A percentile compares a stretch with the other conserved stretches of the same genome.
These are phyloP conservation scores for Pyrenochaeta sp. DNA, from an alignment of 2,329 filamentous ascomycete species.

Conservation along the genomic window DNA sequence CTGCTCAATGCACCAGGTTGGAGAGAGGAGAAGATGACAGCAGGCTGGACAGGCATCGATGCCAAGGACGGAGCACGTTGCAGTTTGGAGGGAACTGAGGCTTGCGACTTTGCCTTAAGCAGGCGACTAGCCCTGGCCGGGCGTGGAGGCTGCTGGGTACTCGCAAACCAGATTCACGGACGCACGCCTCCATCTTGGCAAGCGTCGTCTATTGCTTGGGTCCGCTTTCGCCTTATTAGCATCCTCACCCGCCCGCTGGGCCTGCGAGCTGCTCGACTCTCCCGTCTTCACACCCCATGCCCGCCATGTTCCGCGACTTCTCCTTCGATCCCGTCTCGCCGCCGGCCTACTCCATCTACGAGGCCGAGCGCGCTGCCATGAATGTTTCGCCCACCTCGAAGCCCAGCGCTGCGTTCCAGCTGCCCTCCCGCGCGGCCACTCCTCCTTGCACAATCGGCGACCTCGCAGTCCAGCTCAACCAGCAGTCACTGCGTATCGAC, in stretches of 20 bases:
- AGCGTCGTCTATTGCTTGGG: background rate
- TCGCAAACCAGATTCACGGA: constrained; percentile 7
- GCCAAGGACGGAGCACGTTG: too few species aligned
- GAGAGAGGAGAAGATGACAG: background rate
- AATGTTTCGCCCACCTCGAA: constrained; percentile 44
- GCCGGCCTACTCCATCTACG: constrained; percentile 30
- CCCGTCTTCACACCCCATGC: constrained; percentile 5
- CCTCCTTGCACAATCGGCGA: constrained; percentile 46
- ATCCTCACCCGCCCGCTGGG: constrained; percentile 17
- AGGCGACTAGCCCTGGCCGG: too few species aligned
- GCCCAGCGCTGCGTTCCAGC: constrained; percentile 10
- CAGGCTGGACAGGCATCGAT: background rate
- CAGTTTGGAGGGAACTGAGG: too few species aligned
- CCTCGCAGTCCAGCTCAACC: constrained; percentile 43
- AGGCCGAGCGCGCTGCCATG: constrained; percentile 39
- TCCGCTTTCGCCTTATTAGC: constrained; percentile 13
- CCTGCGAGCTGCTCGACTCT: constrained; percentile 3
- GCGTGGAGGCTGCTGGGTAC: background rate
- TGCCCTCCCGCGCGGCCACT: constrained; percentile 27
- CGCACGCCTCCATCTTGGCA: constrained; percentile 8
- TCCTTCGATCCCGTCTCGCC: constrained; percentile 47
- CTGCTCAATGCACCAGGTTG: background rate
- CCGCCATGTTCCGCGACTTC: constrained; percentile 49
- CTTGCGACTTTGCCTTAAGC: background rate
- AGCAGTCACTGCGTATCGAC: constrained; percentile 42